Base-by-base conservation (phyloP, 1,139 yeast species). In the Kurtzmaniella quercitrusa region DNA sequence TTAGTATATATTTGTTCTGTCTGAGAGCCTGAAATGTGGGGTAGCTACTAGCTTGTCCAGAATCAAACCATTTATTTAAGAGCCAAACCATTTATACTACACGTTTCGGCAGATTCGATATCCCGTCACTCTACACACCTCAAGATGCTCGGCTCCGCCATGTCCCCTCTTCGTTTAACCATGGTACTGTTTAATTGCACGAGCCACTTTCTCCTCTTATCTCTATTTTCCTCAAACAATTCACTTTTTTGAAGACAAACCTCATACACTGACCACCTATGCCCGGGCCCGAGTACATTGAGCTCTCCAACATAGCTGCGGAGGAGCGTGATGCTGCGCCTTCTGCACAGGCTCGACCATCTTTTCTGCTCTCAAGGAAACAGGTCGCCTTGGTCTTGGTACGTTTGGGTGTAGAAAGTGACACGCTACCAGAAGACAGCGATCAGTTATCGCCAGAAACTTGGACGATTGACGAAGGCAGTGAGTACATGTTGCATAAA, bases 401-500 rank as follows among this genome's bases (percentile, higher is more conserved):
- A 5, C 23, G 46, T 15, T 23, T 43, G n/a, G 43, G 44, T 11
- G 44, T 41, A 19, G 38, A 36, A 19, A 14, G 23, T 36, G 38
- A 36, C 19, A n/a, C 12, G 14, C 27, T 36, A 12, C 36, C 36
- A 4, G 36, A 31, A 15, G 27, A 36, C 25, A 19, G 17, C 23
- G 27, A 19, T 36, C 38, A 36, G 16, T 14, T 36, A 21, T 36
- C 38, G 11, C 38, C 38, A 9, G 38, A 19, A 4, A 36, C 38
- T 14, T 36, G 38, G 38, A 18, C 12, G 3, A 8, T 36, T 18
- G 38, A 36, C 21, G 27, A 19, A 19, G 25, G 27, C 3, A 36
- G 14, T 1, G 48, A 51, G 37, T 70, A 51, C 46, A 68, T 72
- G 67, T 49, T 70, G 11, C 55, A 56, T 16, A 62, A 57, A 41